Conservation (phyloP, 2,329 filamentous ascomycete species). For the Penicillium sp. region DNA sequence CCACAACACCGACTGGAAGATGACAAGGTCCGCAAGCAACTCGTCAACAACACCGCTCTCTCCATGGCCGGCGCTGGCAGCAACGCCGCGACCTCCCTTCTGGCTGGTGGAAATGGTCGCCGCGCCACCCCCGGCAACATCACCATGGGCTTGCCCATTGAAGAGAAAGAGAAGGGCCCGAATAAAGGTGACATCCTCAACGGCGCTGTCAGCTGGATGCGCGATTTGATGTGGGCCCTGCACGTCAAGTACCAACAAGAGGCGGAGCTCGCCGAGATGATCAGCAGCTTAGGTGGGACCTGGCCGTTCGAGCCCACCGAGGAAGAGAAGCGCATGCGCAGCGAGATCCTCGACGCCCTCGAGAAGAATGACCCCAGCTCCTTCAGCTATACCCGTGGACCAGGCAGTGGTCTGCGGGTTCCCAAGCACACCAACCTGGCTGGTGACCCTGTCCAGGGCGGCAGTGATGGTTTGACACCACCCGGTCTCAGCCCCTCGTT, state of each 20-base stretch:
- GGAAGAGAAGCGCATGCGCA: constrained; percentile 94
- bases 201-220: constrained; percentile 93
- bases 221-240: constrained; percentile 96
- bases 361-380: constrained; percentile 73
- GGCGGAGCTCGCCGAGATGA: constrained; percentile 77
- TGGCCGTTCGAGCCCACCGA: constrained; percentile 84
- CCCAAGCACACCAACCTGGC: constrained; percentile 91
- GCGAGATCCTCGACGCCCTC: constrained; percentile 85
- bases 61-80: constrained; percentile 71
- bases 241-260: constrained; percentile 87
- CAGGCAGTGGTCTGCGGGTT: constrained; percentile 84
- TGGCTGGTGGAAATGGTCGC: constrained; percentile 81
- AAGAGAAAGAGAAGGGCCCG: constrained; percentile 97
- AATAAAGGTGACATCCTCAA: constrained; percentile 99
- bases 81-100: constrained; percentile 73
- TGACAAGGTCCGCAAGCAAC: constrained; percentile 93
- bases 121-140: constrained; percentile 82
- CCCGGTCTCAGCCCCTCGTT: constrained; percentile 69
- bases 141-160: constrained; percentile 86
- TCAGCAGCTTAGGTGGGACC: constrained; percentile 71
- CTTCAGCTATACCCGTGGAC: constrained; percentile 83
- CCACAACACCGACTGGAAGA: constrained; percentile 91
- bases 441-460: constrained; percentile 69
- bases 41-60: constrained; percentile 87
- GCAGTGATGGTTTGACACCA: constrained; percentile 55